Conservation (phyloP, 2,329 filamentous ascomycete species). For the Phialophora chinensis region DNA sequence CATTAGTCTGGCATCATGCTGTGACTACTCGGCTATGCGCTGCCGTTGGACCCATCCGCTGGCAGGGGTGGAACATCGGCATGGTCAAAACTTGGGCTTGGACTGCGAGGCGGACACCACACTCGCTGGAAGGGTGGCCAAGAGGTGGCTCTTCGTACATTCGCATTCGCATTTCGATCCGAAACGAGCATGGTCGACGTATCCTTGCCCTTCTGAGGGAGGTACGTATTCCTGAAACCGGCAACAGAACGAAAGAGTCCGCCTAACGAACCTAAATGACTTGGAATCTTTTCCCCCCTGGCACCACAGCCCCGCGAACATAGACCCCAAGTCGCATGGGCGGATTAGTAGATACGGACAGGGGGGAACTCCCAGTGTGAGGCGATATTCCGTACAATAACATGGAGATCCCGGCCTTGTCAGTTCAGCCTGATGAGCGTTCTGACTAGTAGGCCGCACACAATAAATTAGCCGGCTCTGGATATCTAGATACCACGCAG, state of each 20-base stretch:
- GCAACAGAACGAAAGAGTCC: neutral
- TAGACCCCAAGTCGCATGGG: neutral
- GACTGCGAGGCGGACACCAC: neutral
- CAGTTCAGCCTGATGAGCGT: neutral
- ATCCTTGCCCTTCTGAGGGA: neutral
- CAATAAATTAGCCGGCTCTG: neutral
- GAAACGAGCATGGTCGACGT: neutral
- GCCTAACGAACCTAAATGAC: neutral
- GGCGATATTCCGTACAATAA: neutral
- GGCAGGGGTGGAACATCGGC: neutral
- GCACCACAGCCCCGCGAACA: neutral
- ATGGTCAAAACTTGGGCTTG: neutral
- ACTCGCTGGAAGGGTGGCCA: neutral
- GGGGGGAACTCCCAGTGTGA: neutral
- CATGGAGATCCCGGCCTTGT: neutral
- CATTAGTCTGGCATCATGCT: slow-evolving; percentile 1
- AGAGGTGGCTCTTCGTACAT: neutral
- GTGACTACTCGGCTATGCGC: slow-evolving; percentile 2
- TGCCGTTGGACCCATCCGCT: neutral
- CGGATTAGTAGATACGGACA: neutral
- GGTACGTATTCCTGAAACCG: neutral
- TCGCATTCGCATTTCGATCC: neutral
- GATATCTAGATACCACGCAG: neutral
- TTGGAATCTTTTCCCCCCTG: neutral
- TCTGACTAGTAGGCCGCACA: neutral